Evolutionary conservation across 2,329 filamentous ascomycete species (phyloP).

Genomic region (Oidium heveae): DNA sequence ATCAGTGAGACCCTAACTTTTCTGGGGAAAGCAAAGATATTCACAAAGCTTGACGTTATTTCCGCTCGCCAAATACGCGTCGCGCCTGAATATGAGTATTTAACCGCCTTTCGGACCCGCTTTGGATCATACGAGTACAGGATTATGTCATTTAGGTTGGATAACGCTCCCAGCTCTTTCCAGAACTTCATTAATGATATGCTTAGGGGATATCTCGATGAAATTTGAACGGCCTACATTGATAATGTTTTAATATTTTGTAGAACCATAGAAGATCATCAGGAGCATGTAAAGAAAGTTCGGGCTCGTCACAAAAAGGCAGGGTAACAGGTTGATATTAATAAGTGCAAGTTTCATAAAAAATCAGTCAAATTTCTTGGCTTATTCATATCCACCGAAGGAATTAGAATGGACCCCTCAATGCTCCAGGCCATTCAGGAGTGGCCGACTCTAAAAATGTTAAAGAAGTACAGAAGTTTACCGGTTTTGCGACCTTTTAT

Average conservation of each 20-base stretch:
- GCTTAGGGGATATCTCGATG: constrained; percentile 4
- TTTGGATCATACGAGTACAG: constrained; percentile 11
- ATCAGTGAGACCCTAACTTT: not conserved
- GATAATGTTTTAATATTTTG: constrained; percentile 3
- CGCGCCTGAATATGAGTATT: not conserved
- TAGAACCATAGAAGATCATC: not conserved
- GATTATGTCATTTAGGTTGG: constrained; percentile 11
- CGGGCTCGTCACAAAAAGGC: not conserved
- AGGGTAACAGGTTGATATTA: not conserved
- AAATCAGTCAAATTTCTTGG: not conserved
- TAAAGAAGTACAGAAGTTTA: not conserved
- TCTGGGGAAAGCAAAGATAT: not conserved
- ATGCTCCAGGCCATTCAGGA: not conserved
- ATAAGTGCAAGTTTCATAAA: not conserved
- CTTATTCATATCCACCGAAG: not conserved
- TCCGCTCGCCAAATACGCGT: not conserved
- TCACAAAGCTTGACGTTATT: not conserved
- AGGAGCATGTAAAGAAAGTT: not conserved
- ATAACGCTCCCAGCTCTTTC: constrained; percentile 6
- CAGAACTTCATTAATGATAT: constrained; percentile 5
- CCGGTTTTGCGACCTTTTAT: not conserved
- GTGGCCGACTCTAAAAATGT: not conserved
- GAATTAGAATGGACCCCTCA: not conserved
- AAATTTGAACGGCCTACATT: constrained; percentile 4
- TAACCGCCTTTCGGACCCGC: not conserved